phyloP scores from a whole-genome alignment of 1,284 basidiomycete species.

The Tilletia caries region DNA sequence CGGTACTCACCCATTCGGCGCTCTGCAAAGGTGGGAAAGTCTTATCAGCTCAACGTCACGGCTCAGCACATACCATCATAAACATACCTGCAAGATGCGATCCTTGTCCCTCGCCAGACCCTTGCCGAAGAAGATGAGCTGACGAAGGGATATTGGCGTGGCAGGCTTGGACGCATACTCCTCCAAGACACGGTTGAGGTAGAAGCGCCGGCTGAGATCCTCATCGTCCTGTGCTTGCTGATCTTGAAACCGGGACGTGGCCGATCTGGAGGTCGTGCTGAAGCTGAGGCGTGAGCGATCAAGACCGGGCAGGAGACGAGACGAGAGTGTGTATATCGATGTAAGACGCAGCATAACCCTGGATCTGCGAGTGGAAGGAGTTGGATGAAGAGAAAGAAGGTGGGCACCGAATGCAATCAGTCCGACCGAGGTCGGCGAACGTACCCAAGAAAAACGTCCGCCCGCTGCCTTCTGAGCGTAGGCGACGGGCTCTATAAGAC shows the following conservation, averaged over 20 bases:
- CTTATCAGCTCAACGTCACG: not conserved
- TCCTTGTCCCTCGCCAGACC: slow-evolving; percentile 23
- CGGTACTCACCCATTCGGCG: slow-evolving; percentile 1
- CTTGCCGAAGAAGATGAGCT: slow-evolving; percentile 63
- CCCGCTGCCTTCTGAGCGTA: too few species aligned
- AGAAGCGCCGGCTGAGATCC: slow-evolving; percentile 63
- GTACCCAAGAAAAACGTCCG: too few species aligned
- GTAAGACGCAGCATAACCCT: too few species aligned
- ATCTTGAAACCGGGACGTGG: not conserved
- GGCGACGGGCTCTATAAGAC: too few species aligned
- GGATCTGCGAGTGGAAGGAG: too few species aligned
- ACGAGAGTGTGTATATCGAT: too few species aligned
- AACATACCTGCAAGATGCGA: slow-evolving; percentile 6
- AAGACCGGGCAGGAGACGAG: too few species aligned
- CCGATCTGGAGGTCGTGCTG: not conserved
- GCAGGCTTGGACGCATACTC: slow-evolving; percentile 73
- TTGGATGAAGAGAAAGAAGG: too few species aligned
- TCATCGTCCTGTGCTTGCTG: not conserved
- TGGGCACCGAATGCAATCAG: too few species aligned
- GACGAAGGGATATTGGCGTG: slow-evolving; percentile 71
- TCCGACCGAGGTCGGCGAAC: too few species aligned
- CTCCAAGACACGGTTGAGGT: slow-evolving; percentile 78
- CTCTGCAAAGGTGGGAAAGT: not conserved
- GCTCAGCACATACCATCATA: not conserved
- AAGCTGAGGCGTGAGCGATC: not conserved